Base-by-base conservation (phyloP, 2,329 filamentous ascomycete species). In the Dactylellina parvicollis region DNA sequence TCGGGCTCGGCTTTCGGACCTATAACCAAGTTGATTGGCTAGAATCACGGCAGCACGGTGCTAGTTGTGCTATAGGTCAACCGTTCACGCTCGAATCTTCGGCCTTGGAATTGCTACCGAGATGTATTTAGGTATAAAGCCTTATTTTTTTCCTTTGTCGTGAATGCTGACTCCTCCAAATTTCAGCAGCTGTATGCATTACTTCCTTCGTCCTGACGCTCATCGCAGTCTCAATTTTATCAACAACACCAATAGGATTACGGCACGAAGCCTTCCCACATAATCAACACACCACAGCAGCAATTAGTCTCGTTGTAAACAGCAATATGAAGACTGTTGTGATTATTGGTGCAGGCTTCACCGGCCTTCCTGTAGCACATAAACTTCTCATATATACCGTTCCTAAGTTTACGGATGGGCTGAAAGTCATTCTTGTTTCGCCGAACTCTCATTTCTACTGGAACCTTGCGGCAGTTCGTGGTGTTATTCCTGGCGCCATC, bases 401-500 rank as follows among this genome's bases (percentile, higher is more conserved):
- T 46, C 81, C 81, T 1, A 81, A 81, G 47, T 78, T 80, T 30
- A 18, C 20, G 59, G 60, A 60, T 0, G 82, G 85, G 49, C 76
- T 86, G 38, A 85, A 85, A 75, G 84, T 87, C 47, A 81, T 87
- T 49, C 81, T 87, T 14, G 82, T 87, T 46, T 85, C 30, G 42
- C 80, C 87, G 84, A 87, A 83, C 76, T 83, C 81, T 74, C 85
- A 87, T 76, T 85, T 87, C 75, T 87, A 83, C 81, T 87, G 85
- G 85, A 87, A 86, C 79, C 62, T 87, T 3, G 85, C 85, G 24
- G 83, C 86, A 0, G 83, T 86, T 44, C 84, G 86, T 49, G 85
- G 84, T 79, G 83, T 87, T 74, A 79, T 87, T 47, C 85, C 85
- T 1, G 83, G 81, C 36, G 74, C 81, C 52, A 75, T 86, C 77